phyloP scores from a whole-genome alignment of 352 stramenopile genomes.

The Globisporangium canariense region DNA sequence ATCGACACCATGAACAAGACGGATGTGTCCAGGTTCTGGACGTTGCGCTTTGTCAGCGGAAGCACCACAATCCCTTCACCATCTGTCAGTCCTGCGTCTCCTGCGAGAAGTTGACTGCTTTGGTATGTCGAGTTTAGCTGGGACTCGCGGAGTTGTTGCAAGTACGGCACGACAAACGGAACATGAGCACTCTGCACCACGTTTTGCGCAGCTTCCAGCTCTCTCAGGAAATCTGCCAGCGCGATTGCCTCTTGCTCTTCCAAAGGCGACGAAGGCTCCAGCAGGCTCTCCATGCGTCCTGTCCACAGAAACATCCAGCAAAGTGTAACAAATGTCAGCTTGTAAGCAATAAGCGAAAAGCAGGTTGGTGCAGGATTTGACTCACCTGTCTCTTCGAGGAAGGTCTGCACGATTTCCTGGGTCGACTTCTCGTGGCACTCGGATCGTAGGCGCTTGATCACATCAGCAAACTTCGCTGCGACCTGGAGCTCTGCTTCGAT shows the following conservation, averaged over 20 bases:
- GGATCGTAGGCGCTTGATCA: slow-evolving; percentile 36
- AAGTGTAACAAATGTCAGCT: background rate
- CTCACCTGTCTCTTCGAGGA: slow-evolving; percentile 47
- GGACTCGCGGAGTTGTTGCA: slow-evolving; percentile 53
- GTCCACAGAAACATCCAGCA: background rate
- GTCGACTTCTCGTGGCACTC: slow-evolving; percentile 55
- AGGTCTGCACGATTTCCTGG: slow-evolving; percentile 56
- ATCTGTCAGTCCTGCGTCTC: background rate
- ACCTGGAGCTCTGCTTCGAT: slow-evolving; percentile 6
- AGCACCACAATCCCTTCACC: slow-evolving; percentile 39
- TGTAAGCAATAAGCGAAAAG: background rate
- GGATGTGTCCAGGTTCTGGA: slow-evolving; percentile 34
- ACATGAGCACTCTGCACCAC: slow-evolving; percentile 52
- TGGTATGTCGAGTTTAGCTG: slow-evolving; percentile 16
- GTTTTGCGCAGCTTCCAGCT: slow-evolving; percentile 58
- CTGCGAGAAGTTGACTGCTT: background rate
- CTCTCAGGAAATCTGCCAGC: slow-evolving; percentile 61
- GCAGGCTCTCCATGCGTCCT: slow-evolving; percentile 37
- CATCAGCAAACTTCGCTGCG: slow-evolving; percentile 29
- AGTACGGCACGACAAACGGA: slow-evolving; percentile 70
- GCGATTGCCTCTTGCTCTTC: slow-evolving; percentile 59
- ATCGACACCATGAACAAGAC: slow-evolving; percentile 63
- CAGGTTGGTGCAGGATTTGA: background rate
- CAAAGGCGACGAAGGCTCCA: slow-evolving; percentile 42
- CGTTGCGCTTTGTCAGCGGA: slow-evolving; percentile 35